These are phyloP conservation scores for Eucalyptus curtisii DNA, from an alignment of 345 rosid genomes.

Conservation along the genomic window DNA sequence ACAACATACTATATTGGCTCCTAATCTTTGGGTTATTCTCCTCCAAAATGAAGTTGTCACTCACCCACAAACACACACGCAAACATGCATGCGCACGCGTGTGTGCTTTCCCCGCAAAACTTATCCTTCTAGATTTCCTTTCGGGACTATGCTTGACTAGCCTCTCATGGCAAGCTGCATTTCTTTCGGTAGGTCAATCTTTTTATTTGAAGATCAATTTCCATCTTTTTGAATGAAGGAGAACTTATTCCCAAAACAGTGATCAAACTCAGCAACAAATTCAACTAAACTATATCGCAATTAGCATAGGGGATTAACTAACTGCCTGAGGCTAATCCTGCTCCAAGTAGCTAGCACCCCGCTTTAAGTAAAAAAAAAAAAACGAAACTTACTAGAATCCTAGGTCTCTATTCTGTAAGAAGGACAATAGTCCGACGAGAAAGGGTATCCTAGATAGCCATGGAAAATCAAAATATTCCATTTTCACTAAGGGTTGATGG, in stretches of 20 bases:
- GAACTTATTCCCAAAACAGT: neutral
- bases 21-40: neutral
- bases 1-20: neutral
- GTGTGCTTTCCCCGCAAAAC: neutral
- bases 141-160: neutral
- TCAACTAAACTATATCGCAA: neutral
- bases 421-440: neutral
- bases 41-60: neutral
- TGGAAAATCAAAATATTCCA: neutral
- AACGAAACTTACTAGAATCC: neutral
- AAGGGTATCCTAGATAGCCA: neutral
- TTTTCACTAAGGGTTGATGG: neutral
- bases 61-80: neutral
- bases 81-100: neutral
- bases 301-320: neutral
- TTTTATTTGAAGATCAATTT: neutral
- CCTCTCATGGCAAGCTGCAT: neutral
- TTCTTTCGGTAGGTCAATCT: neutral
- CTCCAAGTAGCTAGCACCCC: neutral
- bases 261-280: neutral
- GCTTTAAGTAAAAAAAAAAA: neutral
- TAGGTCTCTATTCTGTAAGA: neutral
- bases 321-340: neutral
- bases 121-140: neutral
- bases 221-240: neutral